Base-by-base conservation (phyloP, 257 asterid genomes). In the Osmanthus fragrans region DNA sequence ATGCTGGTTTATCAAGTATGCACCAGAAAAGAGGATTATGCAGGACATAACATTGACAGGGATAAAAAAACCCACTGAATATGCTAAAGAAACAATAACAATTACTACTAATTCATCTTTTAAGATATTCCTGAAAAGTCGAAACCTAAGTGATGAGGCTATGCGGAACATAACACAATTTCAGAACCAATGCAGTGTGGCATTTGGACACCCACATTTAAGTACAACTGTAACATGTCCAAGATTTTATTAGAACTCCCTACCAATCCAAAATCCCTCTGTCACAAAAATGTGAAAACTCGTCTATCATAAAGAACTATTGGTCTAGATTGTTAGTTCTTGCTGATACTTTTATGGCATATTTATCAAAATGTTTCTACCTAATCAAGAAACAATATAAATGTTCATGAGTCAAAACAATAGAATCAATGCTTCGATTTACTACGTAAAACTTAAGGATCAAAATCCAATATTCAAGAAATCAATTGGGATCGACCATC, bases 311-410 rank as follows among this genome's bases (percentile, higher is more conserved):
- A 23, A 58, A 58, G 32, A n/a, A 2, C 11, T 21, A 58, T 21
- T 58, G 27, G 29, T 58, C 7, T 58, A 21, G 15, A 7, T 58
- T 21, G 16, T 58, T 21, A 21, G 29, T 3, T 58, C 66, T 58
- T 2, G 16, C 66, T 58, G 15, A n/a, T 56, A 56, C 11, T 21
- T 58, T 7, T 21, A 58, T 58, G 29, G 21, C 13, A n/a, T 47
- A 70, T 19, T n/a, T 7, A 36, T 19, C 16, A 25, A 34, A 15
- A 21, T 16, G 64, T 25, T 73, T 77, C 72, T 32, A 84, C 19
- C 66, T 9, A 70, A 49, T 73, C 37, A 70, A 58, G 29, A 71
- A 76, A 65, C 70, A 42, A 66, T 68, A 33, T 29, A 67, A 78
- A 40, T 42, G 21, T 11, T 56, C 67, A 72, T 56, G 49, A 39